phyloP scores from a whole-genome alignment of 2,329 filamentous ascomycete genomes.

The Fusarium sp. region DNA sequence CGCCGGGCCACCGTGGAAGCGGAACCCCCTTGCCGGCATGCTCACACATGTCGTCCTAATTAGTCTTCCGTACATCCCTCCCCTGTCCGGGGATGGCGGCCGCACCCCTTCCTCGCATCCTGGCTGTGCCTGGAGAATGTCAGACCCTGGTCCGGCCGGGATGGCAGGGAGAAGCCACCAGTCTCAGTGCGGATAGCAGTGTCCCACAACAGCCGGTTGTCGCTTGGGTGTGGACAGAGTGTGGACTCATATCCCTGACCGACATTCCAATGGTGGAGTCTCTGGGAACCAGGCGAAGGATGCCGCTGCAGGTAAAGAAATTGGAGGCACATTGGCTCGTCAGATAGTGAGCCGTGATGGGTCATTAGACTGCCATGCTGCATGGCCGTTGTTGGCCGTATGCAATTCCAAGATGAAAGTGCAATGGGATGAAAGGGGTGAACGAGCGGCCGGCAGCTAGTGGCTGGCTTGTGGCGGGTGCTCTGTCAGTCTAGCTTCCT shows the following conservation, averaged over 20 bases:
- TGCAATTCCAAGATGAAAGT: slow-evolving; percentile 23
- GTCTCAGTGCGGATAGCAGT: slow-evolving; percentile 31
- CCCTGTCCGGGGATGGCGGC: slow-evolving; percentile 42
- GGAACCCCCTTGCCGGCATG: slow-evolving; percentile 45
- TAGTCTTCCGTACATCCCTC: slow-evolving; percentile 31
- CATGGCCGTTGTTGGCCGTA: slow-evolving; percentile 38
- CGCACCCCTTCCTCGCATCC: slow-evolving; percentile 36
- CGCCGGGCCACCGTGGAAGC: slow-evolving; percentile 43
- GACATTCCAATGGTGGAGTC: slow-evolving; percentile 43
- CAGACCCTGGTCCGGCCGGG: slow-evolving; percentile 29
- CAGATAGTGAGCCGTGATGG: slow-evolving; percentile 35
- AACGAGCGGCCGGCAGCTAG: slow-evolving; percentile 14
- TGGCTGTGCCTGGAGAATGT: slow-evolving; percentile 41
- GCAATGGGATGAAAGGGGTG: slow-evolving; percentile 26
- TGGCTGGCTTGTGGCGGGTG: slow-evolving; percentile 27
- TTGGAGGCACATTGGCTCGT: slow-evolving; percentile 44
- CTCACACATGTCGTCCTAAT: slow-evolving; percentile 29
- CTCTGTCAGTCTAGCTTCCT: slow-evolving; percentile 9
- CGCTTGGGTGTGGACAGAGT: slow-evolving; percentile 14
- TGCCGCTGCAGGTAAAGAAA: slow-evolving; percentile 45
- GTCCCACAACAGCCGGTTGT: slow-evolving; percentile 36
- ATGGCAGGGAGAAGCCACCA: slow-evolving; percentile 29
- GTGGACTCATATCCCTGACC: slow-evolving; percentile 46
- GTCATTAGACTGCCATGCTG: slow-evolving; percentile 34
- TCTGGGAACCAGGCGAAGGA: slow-evolving; percentile 42